Base-by-base conservation (phyloP, 2,329 filamentous ascomycete species). In the Dactylellina sp. region DNA sequence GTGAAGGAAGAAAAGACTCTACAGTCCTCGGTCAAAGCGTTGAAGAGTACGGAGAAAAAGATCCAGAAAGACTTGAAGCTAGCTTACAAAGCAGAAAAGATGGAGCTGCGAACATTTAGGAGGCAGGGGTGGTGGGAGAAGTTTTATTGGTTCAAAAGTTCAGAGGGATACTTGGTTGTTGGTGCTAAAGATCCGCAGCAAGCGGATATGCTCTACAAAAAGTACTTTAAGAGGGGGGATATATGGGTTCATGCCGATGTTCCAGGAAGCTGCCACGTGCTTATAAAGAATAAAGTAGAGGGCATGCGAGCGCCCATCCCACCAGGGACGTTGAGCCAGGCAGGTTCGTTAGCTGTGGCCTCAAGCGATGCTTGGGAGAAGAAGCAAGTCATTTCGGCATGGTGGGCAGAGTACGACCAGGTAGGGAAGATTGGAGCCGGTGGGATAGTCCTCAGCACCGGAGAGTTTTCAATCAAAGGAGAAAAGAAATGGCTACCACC, bases 41-140 rank as follows among this genome's bases (percentile, higher is more conserved):
- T 99, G 57, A 96, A 94, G 81, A 97, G 89, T 77, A 92, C 93
- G 5, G 92, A 97, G 80, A 89, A 91, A 79, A 97, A 97, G 82
- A 93, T 98, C 20, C 85, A 87, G 2, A 88, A 91, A 11, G 92
- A 97, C 80, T 84, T 98, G 20, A 96, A 91, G 82, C 94, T 93
- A 79, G 90, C 89, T 0, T 81, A 98, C 65, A 97, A 97, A 82
- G 90, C 95, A 79, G 95, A 98, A 81, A 97, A 97, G 80, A 89
- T 92, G 18, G 84, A 96, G 1, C 83, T 98, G 7, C 89, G 93
- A 49, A 92, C 91, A 0, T 89, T 97, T 7, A 87, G 95, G 64
- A 90, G 89, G 79, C 90, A 89, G 76, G 87, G 93, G 78, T 99
- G 95, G 95, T 99, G 97, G 77, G 95, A 99, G 79, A 99, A 99